These are phyloP conservation scores for Apiospora rasikravindrae DNA, from an alignment of 2,329 filamentous ascomycete species.

Conservation along the genomic window DNA sequence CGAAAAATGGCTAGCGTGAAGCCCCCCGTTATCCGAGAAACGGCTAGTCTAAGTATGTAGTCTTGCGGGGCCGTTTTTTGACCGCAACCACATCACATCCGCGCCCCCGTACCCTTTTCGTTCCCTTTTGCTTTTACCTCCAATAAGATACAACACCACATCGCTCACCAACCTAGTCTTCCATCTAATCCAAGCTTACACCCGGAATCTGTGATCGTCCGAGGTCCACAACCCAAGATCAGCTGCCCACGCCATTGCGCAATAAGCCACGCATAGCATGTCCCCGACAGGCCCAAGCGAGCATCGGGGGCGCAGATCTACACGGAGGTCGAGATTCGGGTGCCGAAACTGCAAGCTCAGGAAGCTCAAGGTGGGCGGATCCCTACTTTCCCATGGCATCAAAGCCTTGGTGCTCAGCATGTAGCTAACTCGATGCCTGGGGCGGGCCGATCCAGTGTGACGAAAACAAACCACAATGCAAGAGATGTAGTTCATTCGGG, in stretches of 20 bases:
- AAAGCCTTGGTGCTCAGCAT: not conserved
- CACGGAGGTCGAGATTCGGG: constrained; percentile 48
- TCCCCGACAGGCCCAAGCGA: not conserved
- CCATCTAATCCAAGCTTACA: not conserved
- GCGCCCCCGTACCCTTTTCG: not conserved
- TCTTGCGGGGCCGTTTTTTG: not conserved
- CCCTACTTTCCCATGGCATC: not conserved
- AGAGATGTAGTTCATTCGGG: constrained; percentile 47
- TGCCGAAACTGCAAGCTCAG: constrained; percentile 58
- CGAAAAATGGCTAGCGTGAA: constrained; percentile 26
- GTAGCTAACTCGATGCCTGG: constrained; percentile 18
- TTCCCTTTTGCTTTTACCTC: not conserved
- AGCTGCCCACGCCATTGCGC: not conserved
- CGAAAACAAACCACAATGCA: constrained; percentile 50
- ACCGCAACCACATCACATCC: not conserved
- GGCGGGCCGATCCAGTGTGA: constrained; percentile 45
- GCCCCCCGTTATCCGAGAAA: constrained; percentile 20
- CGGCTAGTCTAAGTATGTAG: too few species aligned
- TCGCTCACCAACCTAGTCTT: not conserved
- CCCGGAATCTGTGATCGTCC: not conserved
- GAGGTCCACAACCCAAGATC: not conserved
- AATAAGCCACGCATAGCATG: not conserved
- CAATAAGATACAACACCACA: not conserved
- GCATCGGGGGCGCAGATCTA: constrained; percentile 21
- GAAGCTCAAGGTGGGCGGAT: constrained; percentile 49